Evolutionary conservation across 73 alveolate genomes (phyloP), one percentile per base, ranked within the genome.

Genomic region (Paramecium tetraurelia): DNA sequence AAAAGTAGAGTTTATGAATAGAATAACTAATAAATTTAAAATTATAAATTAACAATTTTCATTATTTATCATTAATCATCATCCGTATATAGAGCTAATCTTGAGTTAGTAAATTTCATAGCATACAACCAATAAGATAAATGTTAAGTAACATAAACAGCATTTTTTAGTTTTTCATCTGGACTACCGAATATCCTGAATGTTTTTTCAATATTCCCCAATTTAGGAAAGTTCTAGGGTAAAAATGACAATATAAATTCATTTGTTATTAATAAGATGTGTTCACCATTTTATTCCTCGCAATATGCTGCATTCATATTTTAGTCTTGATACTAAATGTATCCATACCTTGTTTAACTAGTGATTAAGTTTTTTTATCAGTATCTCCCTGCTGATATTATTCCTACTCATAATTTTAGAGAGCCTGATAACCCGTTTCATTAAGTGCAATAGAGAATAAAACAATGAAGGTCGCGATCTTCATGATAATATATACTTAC

Each of bases 91-190:
- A 89, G 18, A 33, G 87, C 94, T 18, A 89, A 89, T 83, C 87
- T 89, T 29, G 92, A 70, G 75, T 89, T 89, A 18, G 94, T 89
- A 50, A 70, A 89, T 72, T 83, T 89, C 43, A 38, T 44, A 41
- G 94, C 89, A 72, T 70, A 89, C 41, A 89, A 72, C 94, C 94
- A 89, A 31, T 89, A 70, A 14, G 94, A 77, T 59, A 89, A 53
- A 89, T 89, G 89, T 59, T 89, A 53, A 27, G 75, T 89, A 22
- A 89, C 75, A 72, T 89, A 89, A n/a, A 89, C 94, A 46, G 94
- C 94, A 89, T 89, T 89, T 71, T 71, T 89, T 46, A 89, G 63
- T 43, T 71, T 70, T 72, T 89, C 94, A 44, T 68, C 92, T 36
- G 89, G 77, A 40, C 85, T 58, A 29, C 94, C 94, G 33, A 89